Conservation (phyloP, 441 rosid genomes). For the Syzygium malaccense region DNA sequence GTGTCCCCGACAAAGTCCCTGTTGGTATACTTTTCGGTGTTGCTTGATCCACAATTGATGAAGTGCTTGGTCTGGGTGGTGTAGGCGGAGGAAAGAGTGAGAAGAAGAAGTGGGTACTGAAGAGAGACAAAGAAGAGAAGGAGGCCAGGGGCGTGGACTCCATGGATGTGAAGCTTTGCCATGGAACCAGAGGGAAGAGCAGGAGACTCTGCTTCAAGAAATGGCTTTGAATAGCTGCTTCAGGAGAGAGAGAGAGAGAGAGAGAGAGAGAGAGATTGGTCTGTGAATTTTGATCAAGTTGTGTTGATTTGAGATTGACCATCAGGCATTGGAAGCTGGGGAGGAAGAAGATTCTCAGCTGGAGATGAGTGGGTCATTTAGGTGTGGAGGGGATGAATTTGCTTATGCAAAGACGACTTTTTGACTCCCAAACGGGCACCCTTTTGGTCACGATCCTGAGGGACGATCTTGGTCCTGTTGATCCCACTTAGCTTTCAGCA, state of each 20-base stretch:
- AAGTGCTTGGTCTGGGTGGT: conserved; percentile 16
- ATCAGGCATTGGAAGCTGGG: not conserved
- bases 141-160: conserved; percentile 7
- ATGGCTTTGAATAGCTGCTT: not conserved
- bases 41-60: conserved; percentile 34
- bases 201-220: not conserved
- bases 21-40: not conserved
- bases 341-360: not conserved
- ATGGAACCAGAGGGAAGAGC: conserved; percentile 1
- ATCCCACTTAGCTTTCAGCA: not conserved
- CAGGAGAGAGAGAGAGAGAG: not conserved
- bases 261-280: not conserved
- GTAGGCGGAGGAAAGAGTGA: not conserved
- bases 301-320: not conserved
- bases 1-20: conserved; percentile 19
- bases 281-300: not conserved
- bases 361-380: not conserved
- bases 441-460: not conserved
- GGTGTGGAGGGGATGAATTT: not conserved
- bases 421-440: not conserved
- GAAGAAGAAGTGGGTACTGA: not conserved
- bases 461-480: not conserved
- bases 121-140: conserved; percentile 4
- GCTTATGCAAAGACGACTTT: not conserved
- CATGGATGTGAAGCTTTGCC: conserved; percentile 4